phyloP scores from a whole-genome alignment of 2,329 filamentous ascomycete genomes.

The Daldinia eschscholtzii region DNA sequence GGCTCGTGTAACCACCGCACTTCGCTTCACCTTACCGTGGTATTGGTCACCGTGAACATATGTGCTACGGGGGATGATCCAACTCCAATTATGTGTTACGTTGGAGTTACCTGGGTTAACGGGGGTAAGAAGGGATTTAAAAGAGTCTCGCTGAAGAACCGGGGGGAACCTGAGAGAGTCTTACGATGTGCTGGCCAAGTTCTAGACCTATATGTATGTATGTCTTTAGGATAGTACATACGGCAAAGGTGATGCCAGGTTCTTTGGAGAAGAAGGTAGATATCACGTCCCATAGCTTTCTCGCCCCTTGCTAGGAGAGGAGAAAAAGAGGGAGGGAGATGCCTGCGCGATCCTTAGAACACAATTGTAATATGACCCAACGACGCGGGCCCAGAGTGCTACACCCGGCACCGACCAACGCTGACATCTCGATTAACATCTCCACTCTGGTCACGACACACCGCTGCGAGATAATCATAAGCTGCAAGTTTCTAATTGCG shows the following conservation, averaged over 20 bases:
- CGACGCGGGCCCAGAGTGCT: neutral
- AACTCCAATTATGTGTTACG: slow-evolving; percentile 43
- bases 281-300: slow-evolving; percentile 8
- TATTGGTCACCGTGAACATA: slow-evolving; percentile 40
- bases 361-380: slow-evolving; percentile 14
- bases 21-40: slow-evolving; percentile 41
- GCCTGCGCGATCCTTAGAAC: slow-evolving; percentile 7
- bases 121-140: slow-evolving; percentile 21
- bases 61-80: slow-evolving; percentile 41
- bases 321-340: neutral
- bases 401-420: slow-evolving; percentile 11
- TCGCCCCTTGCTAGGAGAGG: slow-evolving; percentile 3
- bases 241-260: slow-evolving; percentile 15
- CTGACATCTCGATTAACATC: slow-evolving; percentile 14
- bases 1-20: slow-evolving; percentile 37
- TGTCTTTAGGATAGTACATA: slow-evolving; percentile 19
- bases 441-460: slow-evolving; percentile 17
- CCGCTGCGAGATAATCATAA: slow-evolving; percentile 20
- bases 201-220: slow-evolving; percentile 16
- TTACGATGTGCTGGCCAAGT: slow-evolving; percentile 21
- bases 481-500: slow-evolving; percentile 15
- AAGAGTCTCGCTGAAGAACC: slow-evolving; percentile 22
- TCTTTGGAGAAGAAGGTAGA: neutral
- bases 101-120: slow-evolving; percentile 40
- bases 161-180: slow-evolving; percentile 14